A percentile compares a stretch with the other conserved stretches of the same genome.
Conservation (phyloP, 352 stramenopile species). For the Pythium sp. region DNA sequence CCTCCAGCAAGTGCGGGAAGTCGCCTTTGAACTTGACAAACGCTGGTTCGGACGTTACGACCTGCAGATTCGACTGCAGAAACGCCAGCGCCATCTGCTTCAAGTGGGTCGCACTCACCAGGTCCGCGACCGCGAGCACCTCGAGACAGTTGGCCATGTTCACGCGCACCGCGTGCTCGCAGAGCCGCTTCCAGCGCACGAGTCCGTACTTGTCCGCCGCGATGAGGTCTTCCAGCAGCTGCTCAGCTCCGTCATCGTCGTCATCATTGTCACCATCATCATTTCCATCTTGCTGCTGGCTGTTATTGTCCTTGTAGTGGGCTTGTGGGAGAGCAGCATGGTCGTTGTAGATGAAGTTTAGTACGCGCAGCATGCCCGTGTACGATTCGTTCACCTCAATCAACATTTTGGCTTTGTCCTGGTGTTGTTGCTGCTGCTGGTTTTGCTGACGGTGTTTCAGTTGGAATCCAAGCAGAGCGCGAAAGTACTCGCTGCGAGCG, state of each 20-base stretch:
- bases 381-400: conserved; percentile 64
- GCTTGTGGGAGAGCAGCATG: conserved; percentile 22
- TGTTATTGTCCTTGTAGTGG: not conserved
- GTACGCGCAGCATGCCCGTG: conserved; percentile 41
- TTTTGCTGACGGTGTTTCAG: conserved; percentile 3
- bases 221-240: conserved; percentile 74
- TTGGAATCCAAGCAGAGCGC: conserved; percentile 44
- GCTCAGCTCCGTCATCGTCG: conserved; percentile 21
- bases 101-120: conserved; percentile 52
- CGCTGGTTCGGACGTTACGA: conserved; percentile 14
- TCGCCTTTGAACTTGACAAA: conserved; percentile 31
- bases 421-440: not conserved
- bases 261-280: conserved; percentile 6
- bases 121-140: conserved; percentile 57
- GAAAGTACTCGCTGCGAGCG: conserved; percentile 70
- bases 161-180: conserved; percentile 48
- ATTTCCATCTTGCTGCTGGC: not conserved
- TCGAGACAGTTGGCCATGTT: conserved; percentile 51
- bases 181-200: conserved; percentile 64
- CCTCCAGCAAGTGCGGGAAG: conserved; percentile 42
- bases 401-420: conserved; percentile 2
- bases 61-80: conserved; percentile 19
- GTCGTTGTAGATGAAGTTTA: conserved; percentile 79
- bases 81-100: conserved; percentile 35
- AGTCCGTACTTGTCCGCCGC: conserved; percentile 73